A percentile compares a stretch with the other conserved stretches of the same genome.
Evolutionary conservation across 2,329 filamentous ascomycete species (phyloP).

Genomic region (Penicillium nordicum): DNA sequence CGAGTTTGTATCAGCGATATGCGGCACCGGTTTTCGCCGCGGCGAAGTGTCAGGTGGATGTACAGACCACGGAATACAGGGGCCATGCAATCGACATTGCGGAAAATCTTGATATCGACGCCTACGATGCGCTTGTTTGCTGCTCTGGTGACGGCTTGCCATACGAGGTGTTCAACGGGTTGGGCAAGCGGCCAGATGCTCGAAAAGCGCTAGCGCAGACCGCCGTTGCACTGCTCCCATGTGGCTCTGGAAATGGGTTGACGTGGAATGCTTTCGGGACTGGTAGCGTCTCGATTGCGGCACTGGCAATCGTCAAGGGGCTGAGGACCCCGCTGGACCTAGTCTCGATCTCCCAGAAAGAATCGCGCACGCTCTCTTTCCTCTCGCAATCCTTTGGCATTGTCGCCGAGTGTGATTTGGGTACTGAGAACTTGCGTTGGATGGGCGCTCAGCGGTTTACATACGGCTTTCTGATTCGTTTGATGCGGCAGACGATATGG

Average conservation of each 20-base stretch:
- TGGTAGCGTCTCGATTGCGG: conserved; percentile 68
- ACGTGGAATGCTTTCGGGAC: conserved; percentile 86
- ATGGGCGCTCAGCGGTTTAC: conserved; percentile 86
- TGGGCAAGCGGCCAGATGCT: conserved; percentile 74
- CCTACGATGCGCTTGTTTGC: conserved; percentile 79
- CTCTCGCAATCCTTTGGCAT: conserved; percentile 87
- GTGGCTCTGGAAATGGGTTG: conserved; percentile 92
- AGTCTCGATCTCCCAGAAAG: conserved; percentile 79
- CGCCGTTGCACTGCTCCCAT: conserved; percentile 82
- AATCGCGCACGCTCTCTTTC: conserved; percentile 74
- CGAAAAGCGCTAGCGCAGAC: conserved; percentile 69
- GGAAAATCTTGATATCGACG: conserved; percentile 69
- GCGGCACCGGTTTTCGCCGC: conserved; percentile 80
- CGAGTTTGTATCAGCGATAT: conserved; percentile 68
- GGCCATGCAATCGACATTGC: conserved; percentile 79
- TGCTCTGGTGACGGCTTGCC: conserved; percentile 90
- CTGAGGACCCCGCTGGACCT: conserved; percentile 80
- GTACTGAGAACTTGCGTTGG: conserved; percentile 87
- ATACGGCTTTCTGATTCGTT: conserved; percentile 73
- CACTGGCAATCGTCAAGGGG: conserved; percentile 82
- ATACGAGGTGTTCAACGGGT: conserved; percentile 91
- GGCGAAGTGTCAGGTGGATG: conserved; percentile 71
- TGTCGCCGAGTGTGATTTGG: conserved; percentile 84
- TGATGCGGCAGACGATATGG: conserved; percentile 74
- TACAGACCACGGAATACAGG: conserved; percentile 65